Percentiles rank a stretch among this genome's conserved stretches.
Evolutionary conservation across 1,284 basidiomycete genomes (phyloP).

Genomic region (Tylopilus sp.): DNA sequence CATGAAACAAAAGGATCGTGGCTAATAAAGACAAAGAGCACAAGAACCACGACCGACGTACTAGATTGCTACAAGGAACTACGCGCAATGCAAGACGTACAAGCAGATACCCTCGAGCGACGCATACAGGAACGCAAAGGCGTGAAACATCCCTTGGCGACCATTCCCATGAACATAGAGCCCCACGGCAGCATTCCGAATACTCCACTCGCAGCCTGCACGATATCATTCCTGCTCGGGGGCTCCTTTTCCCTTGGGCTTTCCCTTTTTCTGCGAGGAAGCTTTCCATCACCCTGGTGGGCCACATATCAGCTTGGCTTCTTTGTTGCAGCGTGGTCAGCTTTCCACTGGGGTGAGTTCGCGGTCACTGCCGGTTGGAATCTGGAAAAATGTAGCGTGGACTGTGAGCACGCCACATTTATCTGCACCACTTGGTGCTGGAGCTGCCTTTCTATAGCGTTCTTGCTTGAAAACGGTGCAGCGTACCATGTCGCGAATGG

Average conservation of each 20-base stretch:
- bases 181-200: slow-evolving; percentile 73
- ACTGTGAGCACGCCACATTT: slow-evolving; percentile 61
- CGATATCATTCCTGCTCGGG: slow-evolving; percentile 76
- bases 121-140: slow-evolving; percentile 43
- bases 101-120: slow-evolving; percentile 42
- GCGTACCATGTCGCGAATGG: slow-evolving; percentile 86
- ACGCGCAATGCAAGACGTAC: slow-evolving; percentile 9
- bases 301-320: slow-evolving; percentile 75
- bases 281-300: slow-evolving; percentile 54
- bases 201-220: slow-evolving; percentile 70
- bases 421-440: background rate
- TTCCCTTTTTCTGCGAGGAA: slow-evolving; percentile 46
- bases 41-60: background rate
- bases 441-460: slow-evolving; percentile 55
- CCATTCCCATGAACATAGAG: slow-evolving; percentile 43
- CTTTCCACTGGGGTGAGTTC: slow-evolving; percentile 95
- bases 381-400: slow-evolving; percentile 84
- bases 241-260: slow-evolving; percentile 54
- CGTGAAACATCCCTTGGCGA: slow-evolving; percentile 47
- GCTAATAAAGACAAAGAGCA: slow-evolving; percentile 18
- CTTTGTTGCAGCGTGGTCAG: slow-evolving; percentile 76
- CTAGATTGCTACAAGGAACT: background rate
- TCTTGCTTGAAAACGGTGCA: slow-evolving; percentile 87
- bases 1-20: background rate
- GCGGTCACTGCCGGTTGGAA: slow-evolving; percentile 97